Evolutionary conservation across 768 basidiomycete species (phyloP), one percentile per base, ranked within the genome.

Genomic region (Neoboletus subvelutipes): DNA sequence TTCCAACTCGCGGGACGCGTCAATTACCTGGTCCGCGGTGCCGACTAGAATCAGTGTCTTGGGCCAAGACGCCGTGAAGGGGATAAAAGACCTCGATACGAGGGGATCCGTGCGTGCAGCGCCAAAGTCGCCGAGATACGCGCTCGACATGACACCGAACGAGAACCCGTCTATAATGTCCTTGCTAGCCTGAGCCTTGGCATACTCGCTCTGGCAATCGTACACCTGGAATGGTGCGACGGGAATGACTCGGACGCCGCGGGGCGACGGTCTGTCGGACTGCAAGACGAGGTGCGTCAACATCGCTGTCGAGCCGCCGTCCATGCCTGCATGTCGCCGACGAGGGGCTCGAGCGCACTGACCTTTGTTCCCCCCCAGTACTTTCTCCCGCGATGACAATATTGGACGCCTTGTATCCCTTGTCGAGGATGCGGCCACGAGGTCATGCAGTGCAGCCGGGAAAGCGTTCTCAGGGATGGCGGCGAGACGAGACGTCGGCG

Each of bases 221-320:
- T 3, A 17, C 3, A 63, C 68, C 7, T 20, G 56, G 7, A 46
- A 6, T 0, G 88, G 88, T 0, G 85, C 75, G 31, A 89, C 75
- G 22, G 86, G 71, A 28, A 83, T 72, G 59, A 90, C 70, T n/a
- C n/a, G n/a, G n/a, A n/a, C n/a, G 58, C 87, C 83, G 0, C 71
- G 68, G 42, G 83, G 82, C 34, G 86, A 73, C n/a, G n/a, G n/a
- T n/a, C n/a, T n/a, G n/a, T n/a, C n/a, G n/a, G n/a, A n/a, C n/a
- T n/a, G n/a, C n/a, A 77, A 73, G 40, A 82, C 68, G 22, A 71
- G 63, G 40, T 70, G 68, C 6, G 69, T 58, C 29, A 69, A 40
- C 4, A 69, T 1, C 31, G 69, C 69, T 26, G 28, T 41, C 9
- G 33, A 43, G 20, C 42, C 2, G 26, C 13, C 33, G 54, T 55